These are phyloP conservation scores for Talaromyces proteolyticus DNA, from an alignment of 495 filamentous ascomycete species.

Conservation along the genomic window DNA sequence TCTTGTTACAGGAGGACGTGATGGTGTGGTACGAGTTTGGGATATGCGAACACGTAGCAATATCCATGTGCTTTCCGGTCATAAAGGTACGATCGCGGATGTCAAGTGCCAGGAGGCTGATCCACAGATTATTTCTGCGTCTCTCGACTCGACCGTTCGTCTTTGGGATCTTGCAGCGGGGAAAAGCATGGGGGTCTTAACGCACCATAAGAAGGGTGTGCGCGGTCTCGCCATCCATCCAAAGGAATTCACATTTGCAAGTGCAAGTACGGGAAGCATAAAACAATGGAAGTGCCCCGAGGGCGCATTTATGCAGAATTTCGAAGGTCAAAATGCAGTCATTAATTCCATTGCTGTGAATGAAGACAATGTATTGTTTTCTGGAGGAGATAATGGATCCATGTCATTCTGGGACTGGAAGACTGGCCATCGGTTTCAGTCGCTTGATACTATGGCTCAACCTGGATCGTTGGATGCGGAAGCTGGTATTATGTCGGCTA, in stretches of 20 bases:
- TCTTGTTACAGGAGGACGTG: slow-evolving; percentile 88
- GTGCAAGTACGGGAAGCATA: slow-evolving; percentile 84
- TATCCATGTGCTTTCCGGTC: slow-evolving; percentile 86
- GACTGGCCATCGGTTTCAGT: slow-evolving; percentile 85
- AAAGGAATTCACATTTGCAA: slow-evolving; percentile 93
- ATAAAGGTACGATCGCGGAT: slow-evolving; percentile 82
- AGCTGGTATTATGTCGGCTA: slow-evolving; percentile 86
- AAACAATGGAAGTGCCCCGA: slow-evolving; percentile 99
- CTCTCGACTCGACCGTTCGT: slow-evolving; percentile 85
- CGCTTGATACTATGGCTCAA: slow-evolving; percentile 82
- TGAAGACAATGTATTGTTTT: slow-evolving; percentile 91
- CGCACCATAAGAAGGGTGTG: slow-evolving; percentile 98
- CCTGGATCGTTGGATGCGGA: slow-evolving; percentile 93
- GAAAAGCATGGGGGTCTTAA: slow-evolving; percentile 92
- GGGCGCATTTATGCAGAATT: slow-evolving; percentile 99
- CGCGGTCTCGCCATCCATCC: slow-evolving; percentile 82
- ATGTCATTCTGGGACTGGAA: slow-evolving; percentile 99
- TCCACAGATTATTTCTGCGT: slow-evolving; percentile 88
- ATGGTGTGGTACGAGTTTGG: slow-evolving; percentile 94
- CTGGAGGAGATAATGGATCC: slow-evolving; percentile 91
- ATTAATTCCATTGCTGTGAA: slow-evolving; percentile 94
- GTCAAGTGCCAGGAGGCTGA: slow-evolving; percentile 94
- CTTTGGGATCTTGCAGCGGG: slow-evolving; percentile 96
- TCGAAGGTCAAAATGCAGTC: slow-evolving; percentile 92
- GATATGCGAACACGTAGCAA: slow-evolving; percentile 97